A percentile compares a stretch with the other conserved stretches of the same genome.
phyloP scores from a whole-genome alignment of 352 stramenopile species.

The Pythium monospermum region DNA sequence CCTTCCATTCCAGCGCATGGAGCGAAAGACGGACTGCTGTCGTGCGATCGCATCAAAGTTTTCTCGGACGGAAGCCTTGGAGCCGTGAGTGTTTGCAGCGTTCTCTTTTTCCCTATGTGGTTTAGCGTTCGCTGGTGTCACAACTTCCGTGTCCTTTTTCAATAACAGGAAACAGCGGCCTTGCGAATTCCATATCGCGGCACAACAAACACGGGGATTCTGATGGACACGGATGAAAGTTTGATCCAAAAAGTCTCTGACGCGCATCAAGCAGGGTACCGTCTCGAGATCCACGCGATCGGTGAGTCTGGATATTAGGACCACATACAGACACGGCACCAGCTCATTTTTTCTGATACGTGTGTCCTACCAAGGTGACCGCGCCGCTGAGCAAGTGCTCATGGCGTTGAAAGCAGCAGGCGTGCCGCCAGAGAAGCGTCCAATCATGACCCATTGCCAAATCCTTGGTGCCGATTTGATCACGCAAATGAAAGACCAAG shows the following conservation, averaged over 20 bases:
- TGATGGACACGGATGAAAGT: slow-evolving; percentile 72
- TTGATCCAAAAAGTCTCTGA: slow-evolving; percentile 62
- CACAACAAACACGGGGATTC: slow-evolving; percentile 65
- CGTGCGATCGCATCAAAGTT: slow-evolving; percentile 85
- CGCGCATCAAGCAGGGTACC: slow-evolving; percentile 50
- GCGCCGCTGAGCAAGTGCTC: slow-evolving; percentile 70
- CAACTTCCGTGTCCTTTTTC: not conserved
- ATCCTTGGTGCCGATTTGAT: slow-evolving; percentile 76
- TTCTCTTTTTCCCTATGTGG: too few species aligned
- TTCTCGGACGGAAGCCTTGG: slow-evolving; percentile 87
- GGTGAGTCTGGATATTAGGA: slow-evolving; percentile 44
- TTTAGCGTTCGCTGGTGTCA: too few species aligned
- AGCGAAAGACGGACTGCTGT: slow-evolving; percentile 46
- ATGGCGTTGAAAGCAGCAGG: slow-evolving; percentile 48
- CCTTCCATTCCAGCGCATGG: slow-evolving; percentile 33
- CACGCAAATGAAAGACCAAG: slow-evolving; percentile 55
- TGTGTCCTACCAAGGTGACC: too few species aligned
- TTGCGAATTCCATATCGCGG: slow-evolving; percentile 60
- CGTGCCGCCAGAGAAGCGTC: slow-evolving; percentile 44
- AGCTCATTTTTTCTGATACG: too few species aligned
- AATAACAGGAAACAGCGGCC: slow-evolving; percentile 73
- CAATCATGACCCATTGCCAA: slow-evolving; percentile 89
- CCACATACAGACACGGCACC: too few species aligned
- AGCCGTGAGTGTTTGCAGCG: slow-evolving; percentile 33
- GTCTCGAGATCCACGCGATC: slow-evolving; percentile 88